Base-by-base conservation (phyloP, 2,329 filamentous ascomycete genomes). In the Myriosclerotinia duriaeana region DNA sequence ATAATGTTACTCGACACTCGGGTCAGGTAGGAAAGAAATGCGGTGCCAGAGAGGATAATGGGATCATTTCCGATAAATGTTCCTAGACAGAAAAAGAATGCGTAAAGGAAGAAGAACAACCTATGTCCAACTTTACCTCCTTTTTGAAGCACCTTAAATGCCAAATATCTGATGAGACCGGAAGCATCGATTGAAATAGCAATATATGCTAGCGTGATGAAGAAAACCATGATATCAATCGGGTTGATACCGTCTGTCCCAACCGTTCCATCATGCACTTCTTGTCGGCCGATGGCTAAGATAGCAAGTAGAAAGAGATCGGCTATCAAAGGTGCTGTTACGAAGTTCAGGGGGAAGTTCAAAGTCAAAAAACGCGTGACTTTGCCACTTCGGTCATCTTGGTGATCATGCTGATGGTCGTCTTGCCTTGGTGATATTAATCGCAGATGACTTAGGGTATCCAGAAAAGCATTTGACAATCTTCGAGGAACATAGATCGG, bases 141-240 rank as follows among this genome's bases (percentile, higher is more conserved):
- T 78, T 84, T 86, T 66, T 88, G 82, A 2, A 92, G 79, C 0
- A 91, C 89, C 68, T 85, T 89, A 79, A 90, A 90, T 0, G 89
- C 89, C 30, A 91, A 75, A 69, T 82, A 92, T 65, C 89, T 80
- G 72, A 92, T 91, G 20, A 92, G 79, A 4, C 89, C 89, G 0
- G 89, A 91, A 2, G 89, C 89, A 70, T 92, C 89, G 67, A 92
- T 90, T 0, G 89, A 91, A 55, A 92, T 90, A 56, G 89, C 89
- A 67, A 92, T 91, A 72, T 92, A 92, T 3, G 89, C 89, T 53
- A 91, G 76, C 0, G 88, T 89, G 53, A 92, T 80, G 78, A 92
- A 92, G 78, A 92, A 92, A 20, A 82, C 78, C 87, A 92, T 90
- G 68, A 91, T 91, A 68, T 92, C 88, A 70, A 90, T 82, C 0